Base-by-base conservation (phyloP, 352 stramenopile genomes). In the Aphanomyces cochlioides region DNA sequence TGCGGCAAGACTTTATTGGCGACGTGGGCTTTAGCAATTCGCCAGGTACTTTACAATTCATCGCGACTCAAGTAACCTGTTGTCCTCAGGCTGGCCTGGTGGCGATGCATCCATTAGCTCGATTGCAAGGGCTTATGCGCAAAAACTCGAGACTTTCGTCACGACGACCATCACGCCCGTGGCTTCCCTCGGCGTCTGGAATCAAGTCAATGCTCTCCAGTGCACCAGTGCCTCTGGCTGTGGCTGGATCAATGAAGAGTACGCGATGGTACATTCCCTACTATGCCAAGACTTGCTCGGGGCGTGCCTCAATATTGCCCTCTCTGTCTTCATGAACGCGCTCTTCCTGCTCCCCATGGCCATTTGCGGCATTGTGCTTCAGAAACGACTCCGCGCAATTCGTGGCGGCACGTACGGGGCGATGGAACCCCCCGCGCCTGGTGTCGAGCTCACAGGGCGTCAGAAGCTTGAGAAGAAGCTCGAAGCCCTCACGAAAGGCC, bases 181-280 rank as follows among this genome's bases (percentile, higher is more conserved):
- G 19, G 74, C 75, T 1, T 65, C 74, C 0, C 69, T 90, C 37
- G 78, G 79, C 53, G 77, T 77, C 0, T 69, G 72, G 43, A 85
- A 65, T 10, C 56, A 84, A 17, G 79, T 82, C 47, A 73, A 78
- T 12, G 54, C 90, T 15, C 71, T 83, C 67, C 80, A 70, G 34
- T 83, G 85, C 13, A 78, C 78, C 12, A 78, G 90, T 37, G 77
- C 78, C 38, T 72, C 72, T 2, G 66, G 85, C 73, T 94, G 87
- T 66, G 76, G 81, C 21, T 94, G 87, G 87, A 77, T 89, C 79
- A 92, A 92, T 67, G 79, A 92, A 47, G 85, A 83, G 19, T 94
- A 89, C 78, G 88, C 91, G 72, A 75, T 84, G 53, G 83, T 93
- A 8, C 82, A 92, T 72, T 78, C 86, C 53, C 72, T 81, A 36